Evolutionary conservation across 2,329 filamentous ascomycete genomes (phyloP).

Genomic region (Aspergillus pseudoterreus): DNA sequence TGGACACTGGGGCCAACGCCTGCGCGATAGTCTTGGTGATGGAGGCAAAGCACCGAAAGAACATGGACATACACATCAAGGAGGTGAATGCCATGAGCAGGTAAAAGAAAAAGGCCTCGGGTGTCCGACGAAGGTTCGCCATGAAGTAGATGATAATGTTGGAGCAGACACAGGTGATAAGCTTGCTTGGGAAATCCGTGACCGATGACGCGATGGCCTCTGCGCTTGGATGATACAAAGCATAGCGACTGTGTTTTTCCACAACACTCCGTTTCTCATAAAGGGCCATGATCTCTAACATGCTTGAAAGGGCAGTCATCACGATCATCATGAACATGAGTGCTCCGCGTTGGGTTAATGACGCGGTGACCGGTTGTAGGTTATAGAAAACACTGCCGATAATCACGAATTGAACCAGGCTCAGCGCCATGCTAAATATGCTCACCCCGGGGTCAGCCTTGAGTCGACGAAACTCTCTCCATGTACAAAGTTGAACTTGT

Average conservation of each 20-base stretch:
- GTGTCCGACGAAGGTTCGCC: slow-evolving; percentile 69
- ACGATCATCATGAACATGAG: slow-evolving; percentile 81
- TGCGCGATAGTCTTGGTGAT: slow-evolving; percentile 62
- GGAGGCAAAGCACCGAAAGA: slow-evolving; percentile 73
- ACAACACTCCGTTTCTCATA: slow-evolving; percentile 15
- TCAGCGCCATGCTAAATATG: slow-evolving; percentile 59
- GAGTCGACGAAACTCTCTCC: slow-evolving; percentile 72
- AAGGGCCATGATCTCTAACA: slow-evolving; percentile 53
- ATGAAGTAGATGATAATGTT: slow-evolving; percentile 81
- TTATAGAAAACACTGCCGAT: slow-evolving; percentile 77
- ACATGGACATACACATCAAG: slow-evolving; percentile 73
- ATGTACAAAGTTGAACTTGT: slow-evolving; percentile 72
- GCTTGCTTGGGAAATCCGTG: slow-evolving; percentile 63
- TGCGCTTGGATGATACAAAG: slow-evolving; percentile 18
- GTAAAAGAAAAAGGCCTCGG: slow-evolving; percentile 80
- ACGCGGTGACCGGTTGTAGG: slow-evolving; percentile 58
- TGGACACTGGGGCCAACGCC: slow-evolving; percentile 50
- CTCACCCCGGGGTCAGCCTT: slow-evolving; percentile 70
- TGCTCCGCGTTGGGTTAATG: slow-evolving; percentile 72
- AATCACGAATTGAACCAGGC: slow-evolving; percentile 69
- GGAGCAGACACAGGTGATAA: slow-evolving; percentile 67
- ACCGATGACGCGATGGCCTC: slow-evolving; percentile 8
- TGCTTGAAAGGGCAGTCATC: slow-evolving; percentile 74
- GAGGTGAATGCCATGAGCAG: slow-evolving; percentile 68
- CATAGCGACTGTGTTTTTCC: slow-evolving; percentile 18